Percentiles rank a stretch among this genome's conserved stretches.
Conservation (phyloP, 169 alveolate genomes). For the Neospora caninum region DNA sequence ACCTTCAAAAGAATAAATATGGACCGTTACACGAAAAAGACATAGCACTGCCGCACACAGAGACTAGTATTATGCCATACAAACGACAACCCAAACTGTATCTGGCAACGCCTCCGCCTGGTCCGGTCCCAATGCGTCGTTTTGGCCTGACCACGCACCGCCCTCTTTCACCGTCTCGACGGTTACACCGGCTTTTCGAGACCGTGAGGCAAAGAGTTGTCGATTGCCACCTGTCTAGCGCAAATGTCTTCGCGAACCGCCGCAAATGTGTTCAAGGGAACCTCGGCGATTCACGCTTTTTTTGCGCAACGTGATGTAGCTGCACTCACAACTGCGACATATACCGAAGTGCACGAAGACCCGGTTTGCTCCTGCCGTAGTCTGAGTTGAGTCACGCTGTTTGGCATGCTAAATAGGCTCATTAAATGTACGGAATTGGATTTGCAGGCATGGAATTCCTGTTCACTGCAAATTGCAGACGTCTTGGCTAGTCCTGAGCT, state of each 20-base stretch:
- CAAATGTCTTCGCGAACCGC: background rate
- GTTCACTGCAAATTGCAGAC: too few relatives aligned
- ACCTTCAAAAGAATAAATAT: too few relatives aligned
- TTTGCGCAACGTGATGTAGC: background rate
- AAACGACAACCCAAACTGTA: background rate
- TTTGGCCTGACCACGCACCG: background rate
- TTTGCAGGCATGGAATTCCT: too few relatives aligned
- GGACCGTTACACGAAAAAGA: too few relatives aligned
- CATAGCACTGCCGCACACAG: too few relatives aligned
- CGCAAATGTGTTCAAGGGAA: background rate
- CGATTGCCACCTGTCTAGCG: background rate
- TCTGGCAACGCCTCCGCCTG: background rate
- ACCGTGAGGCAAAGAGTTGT: background rate
- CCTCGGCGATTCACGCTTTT: background rate
- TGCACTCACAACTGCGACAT: too few relatives aligned
- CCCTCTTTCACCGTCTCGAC: background rate
- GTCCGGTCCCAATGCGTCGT: background rate
- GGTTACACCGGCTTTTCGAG: background rate
- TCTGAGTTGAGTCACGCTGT: too few relatives aligned
- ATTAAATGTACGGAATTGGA: too few relatives aligned
- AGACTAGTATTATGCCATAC: too few relatives aligned
- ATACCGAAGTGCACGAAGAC: background rate
- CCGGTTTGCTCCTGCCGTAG: too few relatives aligned
- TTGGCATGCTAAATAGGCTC: too few relatives aligned
- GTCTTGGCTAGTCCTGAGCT: too few relatives aligned